These are phyloP conservation scores for Botrytis galanthina DNA, from an alignment of 2,329 filamentous ascomycete genomes.

Conservation along the genomic window DNA sequence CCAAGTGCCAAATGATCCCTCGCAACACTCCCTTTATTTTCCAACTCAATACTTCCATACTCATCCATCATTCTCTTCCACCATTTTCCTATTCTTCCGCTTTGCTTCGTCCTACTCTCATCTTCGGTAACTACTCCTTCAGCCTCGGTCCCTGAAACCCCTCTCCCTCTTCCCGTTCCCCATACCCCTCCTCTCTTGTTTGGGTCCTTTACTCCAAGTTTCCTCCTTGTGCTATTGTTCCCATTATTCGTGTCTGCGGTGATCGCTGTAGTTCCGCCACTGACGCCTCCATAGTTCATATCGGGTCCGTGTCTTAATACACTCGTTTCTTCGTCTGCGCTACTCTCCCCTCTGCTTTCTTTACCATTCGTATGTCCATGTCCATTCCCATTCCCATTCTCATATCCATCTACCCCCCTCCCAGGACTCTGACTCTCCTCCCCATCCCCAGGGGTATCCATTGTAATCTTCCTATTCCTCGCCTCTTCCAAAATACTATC, in stretches of 20 bases:
- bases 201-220: not conserved
- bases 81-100: constrained; percentile 44
- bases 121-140: constrained; percentile 19
- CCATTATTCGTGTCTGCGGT: not conserved
- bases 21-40: constrained; percentile 83
- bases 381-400: constrained; percentile 4
- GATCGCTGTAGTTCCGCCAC: not conserved
- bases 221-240: not conserved
- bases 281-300: constrained; percentile 8
- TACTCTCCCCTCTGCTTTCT: constrained; percentile 28
- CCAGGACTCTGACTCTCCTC: not conserved
- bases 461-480: constrained; percentile 25
- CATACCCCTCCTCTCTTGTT: not conserved
- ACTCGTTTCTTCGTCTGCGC: constrained; percentile 42
- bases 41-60: constrained; percentile 63
- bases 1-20: constrained; percentile 78
- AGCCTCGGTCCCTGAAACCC: not conserved
- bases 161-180: not conserved
- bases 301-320: constrained; percentile 36
- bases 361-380: not conserved
- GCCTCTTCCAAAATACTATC: constrained; percentile 33
- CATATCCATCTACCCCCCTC: not conserved
- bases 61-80: constrained; percentile 49
- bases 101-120: constrained; percentile 23
- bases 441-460: not conserved